Conservation (phyloP, 805 yeast genomes). For the Debaryomyces prosopidis region DNA sequence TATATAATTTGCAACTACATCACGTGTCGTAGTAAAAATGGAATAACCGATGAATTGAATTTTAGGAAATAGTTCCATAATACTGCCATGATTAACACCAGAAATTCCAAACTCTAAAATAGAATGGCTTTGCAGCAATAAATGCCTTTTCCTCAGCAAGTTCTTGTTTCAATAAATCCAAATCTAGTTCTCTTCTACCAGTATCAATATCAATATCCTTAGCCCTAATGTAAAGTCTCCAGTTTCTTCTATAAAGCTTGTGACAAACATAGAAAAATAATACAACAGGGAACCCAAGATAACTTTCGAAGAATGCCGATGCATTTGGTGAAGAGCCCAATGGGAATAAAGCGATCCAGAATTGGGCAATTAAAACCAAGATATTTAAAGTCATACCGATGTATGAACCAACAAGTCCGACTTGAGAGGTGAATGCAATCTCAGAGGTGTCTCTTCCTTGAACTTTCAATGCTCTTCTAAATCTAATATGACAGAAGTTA, state of each 20-base stretch:
- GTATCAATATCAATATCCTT: constrained; percentile 37
- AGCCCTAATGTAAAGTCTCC: constrained; percentile 30
- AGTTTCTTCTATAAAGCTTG: constrained; percentile 50
- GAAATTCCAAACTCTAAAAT: constrained; percentile 31
- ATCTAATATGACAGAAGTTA: constrained; percentile 43
- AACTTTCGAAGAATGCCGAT: constrained; percentile 60
- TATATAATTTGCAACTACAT: no score
- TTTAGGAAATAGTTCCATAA: no score
- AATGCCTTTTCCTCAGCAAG: constrained; percentile 39
- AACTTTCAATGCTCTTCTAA: constrained; percentile 58
- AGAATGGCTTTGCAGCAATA: constrained; percentile 33
- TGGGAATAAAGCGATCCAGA: constrained; percentile 83
- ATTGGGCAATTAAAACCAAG: constrained; percentile 69
- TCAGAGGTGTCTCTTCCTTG: constrained; percentile 74
- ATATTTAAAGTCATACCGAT: constrained; percentile 60
- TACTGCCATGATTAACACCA: constrained; percentile 26
- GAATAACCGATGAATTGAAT: no score
- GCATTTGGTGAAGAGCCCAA: constrained; percentile 54
- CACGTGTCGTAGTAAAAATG: no score
- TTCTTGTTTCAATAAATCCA: constrained; percentile 39
- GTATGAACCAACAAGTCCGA: constrained; percentile 67
- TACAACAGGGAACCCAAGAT: constrained; percentile 64
- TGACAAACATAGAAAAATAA: constrained; percentile 57
- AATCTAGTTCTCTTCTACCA: constrained; percentile 39
- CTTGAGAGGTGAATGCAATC: constrained; percentile 63